These are phyloP conservation scores for Phytopythium vexans DNA, from an alignment of 352 stramenopile genomes.

Conservation along the genomic window DNA sequence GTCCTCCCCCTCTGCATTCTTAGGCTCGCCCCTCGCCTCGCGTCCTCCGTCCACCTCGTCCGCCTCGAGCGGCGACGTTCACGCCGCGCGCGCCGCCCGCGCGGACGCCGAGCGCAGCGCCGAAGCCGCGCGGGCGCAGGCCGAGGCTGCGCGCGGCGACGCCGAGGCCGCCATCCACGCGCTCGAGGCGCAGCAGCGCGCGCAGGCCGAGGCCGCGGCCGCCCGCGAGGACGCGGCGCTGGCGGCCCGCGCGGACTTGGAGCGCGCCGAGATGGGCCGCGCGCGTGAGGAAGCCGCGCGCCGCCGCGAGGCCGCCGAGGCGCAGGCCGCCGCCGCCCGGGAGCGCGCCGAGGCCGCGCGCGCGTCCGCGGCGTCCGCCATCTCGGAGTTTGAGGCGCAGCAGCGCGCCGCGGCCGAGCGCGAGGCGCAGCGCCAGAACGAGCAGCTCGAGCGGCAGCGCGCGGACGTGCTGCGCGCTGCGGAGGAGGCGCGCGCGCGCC, in stretches of 20 bases:
- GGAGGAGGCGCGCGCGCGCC: slow-evolving; percentile 41
- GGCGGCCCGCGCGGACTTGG: slow-evolving; percentile 16
- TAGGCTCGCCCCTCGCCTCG: not conserved
- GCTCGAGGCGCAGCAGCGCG: slow-evolving; percentile 49
- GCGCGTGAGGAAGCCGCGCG: slow-evolving; percentile 46
- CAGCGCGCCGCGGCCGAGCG: slow-evolving; percentile 55
- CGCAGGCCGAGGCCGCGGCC: slow-evolving; percentile 31
- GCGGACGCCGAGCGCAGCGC: slow-evolving; percentile 51
- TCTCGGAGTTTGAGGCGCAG: slow-evolving; percentile 64
- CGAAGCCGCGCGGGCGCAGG: slow-evolving; percentile 33
- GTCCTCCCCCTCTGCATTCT: not conserved
- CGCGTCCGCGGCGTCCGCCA: slow-evolving; percentile 50
- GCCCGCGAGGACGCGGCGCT: slow-evolving; percentile 28
- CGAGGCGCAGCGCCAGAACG: slow-evolving; percentile 56
- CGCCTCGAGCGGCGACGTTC: slow-evolving; percentile 11
- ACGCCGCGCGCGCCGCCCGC: slow-evolving; percentile 27
- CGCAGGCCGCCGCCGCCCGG: slow-evolving; percentile 47
- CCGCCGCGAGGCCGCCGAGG: slow-evolving; percentile 56
- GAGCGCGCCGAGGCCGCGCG: slow-evolving; percentile 64
- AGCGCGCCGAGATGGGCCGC: slow-evolving; percentile 44
- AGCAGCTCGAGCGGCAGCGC: slow-evolving; percentile 55
- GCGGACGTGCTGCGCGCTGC: slow-evolving; percentile 58
- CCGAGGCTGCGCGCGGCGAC: slow-evolving; percentile 39
- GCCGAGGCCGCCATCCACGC: slow-evolving; percentile 34
- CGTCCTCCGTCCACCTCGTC: slow-evolving; percentile 10